Evolutionary conservation across 2,329 filamentous ascomycete genomes (phyloP).

Genomic region (Fusarium sp.): DNA sequence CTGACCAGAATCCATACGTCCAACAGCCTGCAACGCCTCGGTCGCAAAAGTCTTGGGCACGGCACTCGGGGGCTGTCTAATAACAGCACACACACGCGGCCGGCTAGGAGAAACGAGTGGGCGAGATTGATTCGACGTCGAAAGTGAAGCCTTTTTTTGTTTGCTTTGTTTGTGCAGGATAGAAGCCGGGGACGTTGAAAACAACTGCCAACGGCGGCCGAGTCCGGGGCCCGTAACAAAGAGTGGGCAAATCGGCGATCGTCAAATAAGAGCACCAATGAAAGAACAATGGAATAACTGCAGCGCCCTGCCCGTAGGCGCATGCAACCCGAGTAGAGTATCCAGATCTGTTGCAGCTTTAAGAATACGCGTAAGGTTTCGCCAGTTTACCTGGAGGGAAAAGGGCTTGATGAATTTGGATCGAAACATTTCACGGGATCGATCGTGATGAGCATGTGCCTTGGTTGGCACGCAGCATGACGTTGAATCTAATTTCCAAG

Average conservation of each 20-base stretch:
- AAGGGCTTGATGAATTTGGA: conserved; percentile 3
- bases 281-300: conserved; percentile 7
- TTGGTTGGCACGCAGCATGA: conserved; percentile 34
- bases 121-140: conserved; percentile 25
- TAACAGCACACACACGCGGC: conserved; percentile 49
- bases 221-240: conserved; percentile 14
- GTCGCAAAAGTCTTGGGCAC: conserved; percentile 22
- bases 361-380: conserved; percentile 21
- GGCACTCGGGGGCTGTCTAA: conserved; percentile 49
- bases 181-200: conserved; percentile 23
- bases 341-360: conserved; percentile 30
- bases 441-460: conserved; percentile 19
- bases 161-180: neutral
- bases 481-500: conserved; percentile 30
- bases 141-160: conserved; percentile 19
- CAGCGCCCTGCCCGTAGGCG: conserved; percentile 20
- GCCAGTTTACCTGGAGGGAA: neutral
- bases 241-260: conserved; percentile 29
- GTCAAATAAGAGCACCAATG: conserved; percentile 23
- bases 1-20: conserved; percentile 21
- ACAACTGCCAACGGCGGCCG: conserved; percentile 14
- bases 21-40: conserved; percentile 5
- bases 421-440: conserved; percentile 15
- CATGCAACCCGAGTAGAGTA: conserved; percentile 17
- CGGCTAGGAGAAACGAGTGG: conserved; percentile 21